Conservation (phyloP, 345 rosid species). For the Pelargonium nanum region DNA sequence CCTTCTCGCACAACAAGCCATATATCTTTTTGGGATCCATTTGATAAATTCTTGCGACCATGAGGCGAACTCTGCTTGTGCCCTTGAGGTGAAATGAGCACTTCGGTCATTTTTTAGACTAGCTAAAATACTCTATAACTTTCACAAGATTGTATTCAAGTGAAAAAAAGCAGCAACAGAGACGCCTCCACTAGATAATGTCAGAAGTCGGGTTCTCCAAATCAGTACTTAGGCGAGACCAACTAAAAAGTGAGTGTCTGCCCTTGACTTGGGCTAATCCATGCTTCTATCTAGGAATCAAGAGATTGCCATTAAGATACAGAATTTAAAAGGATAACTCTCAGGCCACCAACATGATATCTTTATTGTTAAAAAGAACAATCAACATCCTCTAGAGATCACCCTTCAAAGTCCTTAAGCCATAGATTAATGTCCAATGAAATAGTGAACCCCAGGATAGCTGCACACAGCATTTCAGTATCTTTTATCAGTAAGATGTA, state of each 20-base stretch:
- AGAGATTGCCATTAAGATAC: neutral
- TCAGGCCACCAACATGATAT: neutral
- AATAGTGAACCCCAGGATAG: neutral
- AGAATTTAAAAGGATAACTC: neutral
- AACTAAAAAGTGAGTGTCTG: neutral
- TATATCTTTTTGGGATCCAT: slow-evolving; percentile 49
- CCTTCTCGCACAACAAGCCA: slow-evolving; percentile 77
- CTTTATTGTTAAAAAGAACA: no score
- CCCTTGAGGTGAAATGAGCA: slow-evolving; percentile 44
- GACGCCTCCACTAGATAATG: no score
- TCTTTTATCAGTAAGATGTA: no score
- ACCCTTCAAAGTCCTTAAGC: neutral
- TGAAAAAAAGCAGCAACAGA: no score
- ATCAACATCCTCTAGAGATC: neutral
- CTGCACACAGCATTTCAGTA: no score
- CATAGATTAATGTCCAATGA: neutral
- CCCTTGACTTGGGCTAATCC: neutral
- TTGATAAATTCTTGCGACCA: slow-evolving; percentile 35
- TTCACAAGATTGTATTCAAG: neutral
- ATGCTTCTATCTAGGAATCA: neutral
- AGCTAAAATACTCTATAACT: neutral
- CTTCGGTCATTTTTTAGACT: slow-evolving; percentile 16
- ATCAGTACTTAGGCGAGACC: neutral
- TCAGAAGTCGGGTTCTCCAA: neutral
- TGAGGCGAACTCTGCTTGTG: slow-evolving; percentile 43